Conservation (phyloP, 208 protist species). For the Crithidia acanthocephali region DNA sequence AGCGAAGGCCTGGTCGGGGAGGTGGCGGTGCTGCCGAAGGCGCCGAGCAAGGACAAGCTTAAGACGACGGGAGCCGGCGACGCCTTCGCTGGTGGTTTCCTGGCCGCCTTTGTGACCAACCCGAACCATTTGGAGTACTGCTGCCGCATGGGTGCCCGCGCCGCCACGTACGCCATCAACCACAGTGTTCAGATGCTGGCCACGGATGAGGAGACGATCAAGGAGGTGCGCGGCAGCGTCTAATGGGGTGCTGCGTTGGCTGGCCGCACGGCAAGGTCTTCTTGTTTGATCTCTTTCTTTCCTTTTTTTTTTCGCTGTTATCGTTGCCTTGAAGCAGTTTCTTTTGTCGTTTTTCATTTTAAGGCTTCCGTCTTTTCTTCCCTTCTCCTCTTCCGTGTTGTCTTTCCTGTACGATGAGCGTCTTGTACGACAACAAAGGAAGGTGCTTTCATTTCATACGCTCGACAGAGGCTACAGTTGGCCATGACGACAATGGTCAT, state of each 20-base stretch:
- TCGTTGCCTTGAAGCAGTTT: neutral
- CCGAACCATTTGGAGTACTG: conserved; percentile 48
- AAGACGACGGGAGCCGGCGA: conserved; percentile 93
- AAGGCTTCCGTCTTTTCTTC: neutral
- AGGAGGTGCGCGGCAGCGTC: conserved; percentile 8
- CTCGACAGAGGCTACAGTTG: neutral
- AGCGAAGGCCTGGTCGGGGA: conserved; percentile 25
- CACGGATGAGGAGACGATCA: conserved; percentile 23
- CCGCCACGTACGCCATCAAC: conserved; percentile 62
- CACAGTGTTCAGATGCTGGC: conserved; percentile 30
- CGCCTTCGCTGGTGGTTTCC: conserved; percentile 94
- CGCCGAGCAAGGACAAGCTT: conserved; percentile 76
- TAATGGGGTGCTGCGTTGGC: too few species aligned
- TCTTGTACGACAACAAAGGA: neutral
- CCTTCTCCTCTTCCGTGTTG: neutral
- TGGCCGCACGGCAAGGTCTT: too few species aligned
- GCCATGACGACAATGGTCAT: neutral
- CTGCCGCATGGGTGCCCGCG: conserved; percentile 52
- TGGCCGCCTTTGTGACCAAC: conserved; percentile 56
- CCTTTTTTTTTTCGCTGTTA: neutral
- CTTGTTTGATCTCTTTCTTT: too few species aligned
- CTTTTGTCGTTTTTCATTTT: neutral
- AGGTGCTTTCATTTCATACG: neutral
- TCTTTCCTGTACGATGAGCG: neutral
- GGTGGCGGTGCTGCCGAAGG: conserved; percentile 45